Conservation (phyloP, 208 protist species). For the Wallacemonas sp. region DNA sequence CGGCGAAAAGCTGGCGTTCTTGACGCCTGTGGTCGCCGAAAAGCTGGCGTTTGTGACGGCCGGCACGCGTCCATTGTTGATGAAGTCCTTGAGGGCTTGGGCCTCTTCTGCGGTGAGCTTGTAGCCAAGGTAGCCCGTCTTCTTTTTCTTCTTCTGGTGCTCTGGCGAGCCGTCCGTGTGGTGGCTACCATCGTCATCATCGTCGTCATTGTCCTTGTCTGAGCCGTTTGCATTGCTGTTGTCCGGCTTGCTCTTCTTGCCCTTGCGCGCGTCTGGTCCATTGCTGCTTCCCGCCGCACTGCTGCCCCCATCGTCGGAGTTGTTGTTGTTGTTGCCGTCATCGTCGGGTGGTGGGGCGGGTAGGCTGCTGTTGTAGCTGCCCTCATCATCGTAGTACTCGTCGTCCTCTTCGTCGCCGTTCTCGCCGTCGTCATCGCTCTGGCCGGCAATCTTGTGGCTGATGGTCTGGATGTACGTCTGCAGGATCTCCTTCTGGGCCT, state of each 20-base stretch:
- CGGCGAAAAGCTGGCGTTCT: slow-evolving; percentile 11
- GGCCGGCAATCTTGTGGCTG: slow-evolving; percentile 62
- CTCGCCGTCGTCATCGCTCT: slow-evolving; percentile 33
- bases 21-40: not conserved
- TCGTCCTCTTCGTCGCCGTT: slow-evolving; percentile 28
- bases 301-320: not conserved
- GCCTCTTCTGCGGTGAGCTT: slow-evolving; percentile 76
- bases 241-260: slow-evolving; percentile 4
- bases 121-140: slow-evolving; percentile 82
- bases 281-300: not conserved
- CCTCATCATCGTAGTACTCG: slow-evolving; percentile 21
- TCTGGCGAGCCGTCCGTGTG: slow-evolving; percentile 15
- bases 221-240: slow-evolving; percentile 13
- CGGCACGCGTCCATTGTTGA: slow-evolving; percentile 23
- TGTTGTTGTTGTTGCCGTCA: not conserved
- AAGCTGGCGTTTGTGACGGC: slow-evolving; percentile 20
- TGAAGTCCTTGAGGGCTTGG: slow-evolving; percentile 58
- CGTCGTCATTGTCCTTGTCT: slow-evolving; percentile 1
- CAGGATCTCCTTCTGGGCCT: slow-evolving; percentile 70
- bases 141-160: slow-evolving; percentile 43
- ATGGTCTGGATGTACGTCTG: slow-evolving; percentile 88
- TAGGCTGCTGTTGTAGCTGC: slow-evolving; percentile 10
- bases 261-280: no score
- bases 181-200: slow-evolving; percentile 14
- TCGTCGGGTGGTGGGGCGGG: not conserved